Percentiles rank a stretch among this genome's conserved stretches.
Conservation (phyloP, 1,284 basidiomycete species). For the Neolentinus lepideus region DNA sequence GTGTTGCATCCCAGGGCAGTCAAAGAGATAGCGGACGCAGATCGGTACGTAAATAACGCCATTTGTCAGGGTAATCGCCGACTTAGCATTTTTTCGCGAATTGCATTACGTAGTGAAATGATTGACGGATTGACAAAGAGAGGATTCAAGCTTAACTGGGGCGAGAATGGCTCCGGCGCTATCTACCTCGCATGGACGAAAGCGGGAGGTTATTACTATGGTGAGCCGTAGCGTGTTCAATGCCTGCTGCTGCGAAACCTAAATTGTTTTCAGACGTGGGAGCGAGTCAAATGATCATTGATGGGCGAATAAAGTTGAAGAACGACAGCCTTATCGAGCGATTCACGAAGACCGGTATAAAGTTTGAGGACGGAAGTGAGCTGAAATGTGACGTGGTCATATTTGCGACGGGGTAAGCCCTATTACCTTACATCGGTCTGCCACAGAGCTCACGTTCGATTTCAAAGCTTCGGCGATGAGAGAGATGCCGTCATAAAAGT, state of each 20-base stretch:
- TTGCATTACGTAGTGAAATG: conserved; percentile 32
- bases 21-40: conserved; percentile 40
- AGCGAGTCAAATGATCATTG: conserved; percentile 29
- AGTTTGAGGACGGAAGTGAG: conserved; percentile 34
- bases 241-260: not conserved
- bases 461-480: conserved; percentile 32
- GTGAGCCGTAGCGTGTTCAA: conserved; percentile 13
- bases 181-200: conserved; percentile 30
- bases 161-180: conserved; percentile 48
- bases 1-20: conserved; percentile 41
- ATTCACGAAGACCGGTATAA: conserved; percentile 27
- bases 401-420: conserved; percentile 34
- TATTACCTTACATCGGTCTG: conserved; percentile 1
- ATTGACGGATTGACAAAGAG: conserved; percentile 47
- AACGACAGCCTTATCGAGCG: conserved; percentile 28
- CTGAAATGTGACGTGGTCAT: conserved; percentile 39
- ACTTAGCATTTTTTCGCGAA: not conserved
- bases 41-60: conserved; percentile 29
- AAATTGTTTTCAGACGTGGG: conserved; percentile 21
- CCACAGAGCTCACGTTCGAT: not conserved
- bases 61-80: not conserved
- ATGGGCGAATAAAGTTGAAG: conserved; percentile 39
- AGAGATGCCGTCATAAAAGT: conserved; percentile 34
- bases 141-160: conserved; percentile 54
- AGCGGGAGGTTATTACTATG: conserved; percentile 37